phyloP scores from a whole-genome alignment of 1,139 yeast genomes.

The Candida glucosophila region DNA sequence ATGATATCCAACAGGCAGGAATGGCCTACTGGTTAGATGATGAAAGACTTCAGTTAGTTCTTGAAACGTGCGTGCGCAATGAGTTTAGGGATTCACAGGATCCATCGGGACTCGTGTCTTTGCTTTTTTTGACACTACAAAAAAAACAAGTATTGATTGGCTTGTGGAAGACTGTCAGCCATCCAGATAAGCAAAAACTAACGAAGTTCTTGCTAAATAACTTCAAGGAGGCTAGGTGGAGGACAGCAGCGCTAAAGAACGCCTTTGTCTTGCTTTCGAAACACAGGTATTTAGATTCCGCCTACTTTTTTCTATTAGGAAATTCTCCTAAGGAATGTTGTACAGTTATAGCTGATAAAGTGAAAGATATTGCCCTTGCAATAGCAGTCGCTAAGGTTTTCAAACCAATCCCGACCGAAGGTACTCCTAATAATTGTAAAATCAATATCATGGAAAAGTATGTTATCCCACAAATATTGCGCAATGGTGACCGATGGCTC shows the following conservation, averaged over 20 bases:
- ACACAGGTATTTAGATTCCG: conserved; percentile 82
- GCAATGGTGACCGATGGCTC: conserved; percentile 71
- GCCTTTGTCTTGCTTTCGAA: conserved; percentile 87
- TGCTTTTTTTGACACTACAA: conserved; percentile 68
- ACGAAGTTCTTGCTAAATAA: conserved; percentile 68
- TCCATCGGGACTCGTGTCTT: conserved; percentile 62
- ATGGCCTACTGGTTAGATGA: conserved; percentile 66
- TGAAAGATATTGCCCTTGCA: conserved; percentile 65
- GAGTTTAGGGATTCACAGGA: conserved; percentile 58
- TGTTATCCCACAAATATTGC: conserved; percentile 50
- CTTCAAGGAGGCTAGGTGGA: conserved; percentile 69
- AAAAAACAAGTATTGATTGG: conserved; percentile 74
- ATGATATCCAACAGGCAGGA: conserved; percentile 50
- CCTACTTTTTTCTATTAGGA: conserved; percentile 81
- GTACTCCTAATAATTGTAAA: conserved; percentile 63
- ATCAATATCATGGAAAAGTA: conserved; percentile 36
- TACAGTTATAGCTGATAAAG: conserved; percentile 58
- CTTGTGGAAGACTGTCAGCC: conserved; percentile 74
- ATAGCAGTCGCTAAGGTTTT: conserved; percentile 74
- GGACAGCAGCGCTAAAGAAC: conserved; percentile 80
- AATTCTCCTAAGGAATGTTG: conserved; percentile 71
- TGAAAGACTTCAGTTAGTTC: conserved; percentile 35
- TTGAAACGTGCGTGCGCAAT: conserved; percentile 65
- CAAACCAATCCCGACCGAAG: conserved; percentile 25
- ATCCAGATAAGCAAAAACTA: conserved; percentile 79